Conservation (phyloP, 1,139 yeast species). For the Diutina catenulata region DNA sequence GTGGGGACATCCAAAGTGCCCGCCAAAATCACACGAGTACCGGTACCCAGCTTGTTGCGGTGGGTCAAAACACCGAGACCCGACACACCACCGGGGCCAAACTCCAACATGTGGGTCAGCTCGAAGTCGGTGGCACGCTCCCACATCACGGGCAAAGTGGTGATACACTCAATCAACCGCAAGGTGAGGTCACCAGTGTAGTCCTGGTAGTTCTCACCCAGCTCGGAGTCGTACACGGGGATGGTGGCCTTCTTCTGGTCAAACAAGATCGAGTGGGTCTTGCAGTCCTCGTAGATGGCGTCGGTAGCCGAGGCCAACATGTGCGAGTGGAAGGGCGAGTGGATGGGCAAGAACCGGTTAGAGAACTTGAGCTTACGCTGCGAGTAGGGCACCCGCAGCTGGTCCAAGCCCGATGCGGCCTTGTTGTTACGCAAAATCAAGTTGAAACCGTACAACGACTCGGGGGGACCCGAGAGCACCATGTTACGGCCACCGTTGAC, state of each 20-base stretch:
- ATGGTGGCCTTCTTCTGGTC: slow-evolving; percentile 46
- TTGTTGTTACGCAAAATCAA: slow-evolving; percentile 85
- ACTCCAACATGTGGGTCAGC: slow-evolving; percentile 84
- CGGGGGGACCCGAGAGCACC: slow-evolving; percentile 97
- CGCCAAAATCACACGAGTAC: slow-evolving; percentile 86
- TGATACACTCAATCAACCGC: slow-evolving; percentile 71
- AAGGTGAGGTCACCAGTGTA: slow-evolving; percentile 19
- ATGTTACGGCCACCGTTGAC: slow-evolving; percentile 92
- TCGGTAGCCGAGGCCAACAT: slow-evolving; percentile 64
- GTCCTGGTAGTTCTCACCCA: slow-evolving; percentile 66
- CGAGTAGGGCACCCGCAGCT: slow-evolving; percentile 84
- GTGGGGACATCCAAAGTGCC: slow-evolving; percentile 64
- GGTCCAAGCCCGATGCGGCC: slow-evolving; percentile 91
- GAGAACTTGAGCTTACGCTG: slow-evolving; percentile 90
- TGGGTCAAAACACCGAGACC: slow-evolving; percentile 95
- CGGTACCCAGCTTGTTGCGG: slow-evolving; percentile 97
- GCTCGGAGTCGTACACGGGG: slow-evolving; percentile 87
- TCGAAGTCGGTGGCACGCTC: slow-evolving; percentile 72
- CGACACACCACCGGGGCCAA: slow-evolving; percentile 98
- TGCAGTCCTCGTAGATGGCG: slow-evolving; percentile 54
- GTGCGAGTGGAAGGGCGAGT: slow-evolving; percentile 95
- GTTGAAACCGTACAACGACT: slow-evolving; percentile 94
- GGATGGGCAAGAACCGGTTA: slow-evolving; percentile 88
- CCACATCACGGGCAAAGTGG: slow-evolving; percentile 90
- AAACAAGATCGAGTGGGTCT: slow-evolving; percentile 41